phyloP scores from a whole-genome alignment of 208 protist genomes.

The Wallacemonas sp. region DNA sequence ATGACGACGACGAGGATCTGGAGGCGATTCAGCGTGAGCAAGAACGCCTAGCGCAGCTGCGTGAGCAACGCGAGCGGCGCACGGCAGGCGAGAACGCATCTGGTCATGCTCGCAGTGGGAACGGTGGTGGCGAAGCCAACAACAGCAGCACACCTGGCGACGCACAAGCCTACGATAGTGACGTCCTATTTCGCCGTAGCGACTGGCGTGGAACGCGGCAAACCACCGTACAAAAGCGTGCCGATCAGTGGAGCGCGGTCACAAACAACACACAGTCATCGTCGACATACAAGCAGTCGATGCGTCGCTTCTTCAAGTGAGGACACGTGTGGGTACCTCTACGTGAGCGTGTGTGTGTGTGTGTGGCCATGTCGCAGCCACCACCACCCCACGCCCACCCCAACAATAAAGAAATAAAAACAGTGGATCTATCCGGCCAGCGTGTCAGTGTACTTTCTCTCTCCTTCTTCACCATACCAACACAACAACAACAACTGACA shows the following conservation, averaged over 20 bases:
- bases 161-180: slow-evolving; percentile 42
- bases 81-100: slow-evolving; percentile 21
- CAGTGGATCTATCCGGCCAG: too few relatives aligned
- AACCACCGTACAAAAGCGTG: slow-evolving; percentile 24
- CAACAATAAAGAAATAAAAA: too few relatives aligned
- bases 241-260: slow-evolving; percentile 54
- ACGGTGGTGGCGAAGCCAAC: neutral
- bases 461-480: too few relatives aligned
- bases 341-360: too few relatives aligned
- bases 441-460: too few relatives aligned
- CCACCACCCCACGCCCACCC: too few relatives aligned
- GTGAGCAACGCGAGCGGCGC: slow-evolving; percentile 26
- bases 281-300: slow-evolving; percentile 52
- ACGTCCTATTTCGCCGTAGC: slow-evolving; percentile 65
- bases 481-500: too few relatives aligned
- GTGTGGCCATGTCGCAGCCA: too few relatives aligned
- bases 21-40: slow-evolving; percentile 55
- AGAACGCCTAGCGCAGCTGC: slow-evolving; percentile 47
- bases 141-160: neutral
- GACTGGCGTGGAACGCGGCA: slow-evolving; percentile 37
- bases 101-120: neutral
- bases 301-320: slow-evolving; percentile 73
- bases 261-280: slow-evolving; percentile 57
- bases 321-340: too few relatives aligned
- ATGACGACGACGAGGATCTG: slow-evolving; percentile 39